A percentile compares a stretch with the other conserved stretches of the same genome.
These are phyloP conservation scores for Mortierella sp. DNA, from an alignment of 371 early-diverging fungal genomes.

Conservation along the genomic window DNA sequence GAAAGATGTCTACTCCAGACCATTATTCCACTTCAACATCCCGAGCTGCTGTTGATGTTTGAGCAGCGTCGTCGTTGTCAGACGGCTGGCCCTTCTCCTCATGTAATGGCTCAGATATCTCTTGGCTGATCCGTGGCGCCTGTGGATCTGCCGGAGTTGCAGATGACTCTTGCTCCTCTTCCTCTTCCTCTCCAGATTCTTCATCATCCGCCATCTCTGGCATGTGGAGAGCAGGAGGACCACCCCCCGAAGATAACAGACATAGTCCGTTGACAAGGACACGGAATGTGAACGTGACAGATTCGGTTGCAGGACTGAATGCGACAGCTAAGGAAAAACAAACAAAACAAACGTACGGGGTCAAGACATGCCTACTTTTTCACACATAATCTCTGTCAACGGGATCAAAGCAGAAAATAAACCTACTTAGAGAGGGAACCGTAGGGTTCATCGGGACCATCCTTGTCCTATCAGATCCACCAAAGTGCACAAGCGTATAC, in stretches of 20 bases:
- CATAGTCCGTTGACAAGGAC: conserved; percentile 39
- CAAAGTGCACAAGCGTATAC: conserved; percentile 44
- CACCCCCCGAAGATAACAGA: conserved; percentile 33
- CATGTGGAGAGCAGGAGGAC: conserved; percentile 52
- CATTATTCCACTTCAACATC: not conserved
- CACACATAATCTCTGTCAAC: no score
- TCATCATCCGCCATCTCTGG: conserved; percentile 46
- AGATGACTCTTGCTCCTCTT: conserved; percentile 1
- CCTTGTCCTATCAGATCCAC: conserved; percentile 38
- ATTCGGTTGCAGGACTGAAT: conserved; percentile 13
- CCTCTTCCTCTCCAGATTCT: conserved; percentile 21
- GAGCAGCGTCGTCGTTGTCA: not conserved
- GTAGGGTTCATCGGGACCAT: conserved; percentile 55
- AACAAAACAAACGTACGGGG: not conserved
- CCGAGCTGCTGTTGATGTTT: not conserved
- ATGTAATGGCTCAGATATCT: not conserved
- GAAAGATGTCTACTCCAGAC: no score
- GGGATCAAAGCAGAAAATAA: not conserved
- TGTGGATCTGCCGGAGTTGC: not conserved
- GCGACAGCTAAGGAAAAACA: conserved; percentile 26
- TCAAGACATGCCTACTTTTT: no score
- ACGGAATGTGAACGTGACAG: conserved; percentile 30
- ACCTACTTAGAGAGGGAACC: conserved; percentile 39
- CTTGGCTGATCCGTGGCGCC: not conserved
- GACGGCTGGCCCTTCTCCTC: not conserved